Evolutionary conservation across 2,329 filamentous ascomycete species (phyloP).

Genomic region (Ophiostoma pallidulum): DNA sequence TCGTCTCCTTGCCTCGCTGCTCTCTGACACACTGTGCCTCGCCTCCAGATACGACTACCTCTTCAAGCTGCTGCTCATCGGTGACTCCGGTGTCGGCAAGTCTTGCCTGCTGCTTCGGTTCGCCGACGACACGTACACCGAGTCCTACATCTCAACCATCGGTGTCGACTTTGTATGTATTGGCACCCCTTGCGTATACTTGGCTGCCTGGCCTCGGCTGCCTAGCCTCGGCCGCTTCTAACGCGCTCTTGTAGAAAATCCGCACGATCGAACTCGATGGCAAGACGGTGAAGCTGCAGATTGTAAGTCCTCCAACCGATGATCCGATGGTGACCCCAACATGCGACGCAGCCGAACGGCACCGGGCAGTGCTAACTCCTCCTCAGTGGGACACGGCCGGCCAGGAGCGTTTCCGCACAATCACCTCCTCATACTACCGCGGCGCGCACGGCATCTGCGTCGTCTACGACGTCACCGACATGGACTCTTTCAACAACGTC

Average conservation of each 20-base stretch:
- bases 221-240: neutral
- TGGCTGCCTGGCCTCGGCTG: neutral
- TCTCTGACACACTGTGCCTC: conserved; percentile 6
- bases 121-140: conserved; percentile 97
- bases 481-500: conserved; percentile 99
- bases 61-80: conserved; percentile 99
- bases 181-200: neutral
- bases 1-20: neutral
- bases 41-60: conserved; percentile 99
- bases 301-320: conserved; percentile 47
- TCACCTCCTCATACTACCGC: conserved; percentile 99
- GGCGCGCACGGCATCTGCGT: conserved; percentile 99
- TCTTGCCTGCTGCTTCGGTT: conserved; percentile 97
- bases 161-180: conserved; percentile 91
- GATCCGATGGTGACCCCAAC: conserved; percentile 18
- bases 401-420: conserved; percentile 98
- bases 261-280: conserved; percentile 98
- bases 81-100: conserved; percentile 99
- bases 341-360: too few species aligned
- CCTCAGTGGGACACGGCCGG: conserved; percentile 94
- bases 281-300: conserved; percentile 99
- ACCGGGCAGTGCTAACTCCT: neutral
- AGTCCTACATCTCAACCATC: conserved; percentile 99
- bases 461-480: conserved; percentile 99
- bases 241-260: conserved; percentile 66